Base-by-base conservation (phyloP, 495 filamentous ascomycete genomes). In the Podospora australis region DNA sequence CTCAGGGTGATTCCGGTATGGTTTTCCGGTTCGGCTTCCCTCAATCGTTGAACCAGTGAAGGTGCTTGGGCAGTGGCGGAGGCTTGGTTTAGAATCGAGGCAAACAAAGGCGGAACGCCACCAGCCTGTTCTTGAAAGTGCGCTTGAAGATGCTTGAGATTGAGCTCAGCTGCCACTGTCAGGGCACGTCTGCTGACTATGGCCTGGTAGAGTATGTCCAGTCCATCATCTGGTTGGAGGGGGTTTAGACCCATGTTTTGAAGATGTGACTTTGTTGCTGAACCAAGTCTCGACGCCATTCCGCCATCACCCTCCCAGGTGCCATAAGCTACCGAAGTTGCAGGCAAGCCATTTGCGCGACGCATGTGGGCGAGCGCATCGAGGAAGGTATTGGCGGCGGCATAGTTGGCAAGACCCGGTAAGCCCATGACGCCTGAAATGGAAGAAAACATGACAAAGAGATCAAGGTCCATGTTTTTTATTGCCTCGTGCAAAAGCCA, bases 381-480 rank as follows among this genome's bases (percentile, higher is more conserved):
- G 1, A 79, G 63, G 54, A 75, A 82, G 13, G 74, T 70, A 53
- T 80, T 82, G 19, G 72, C 77, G 3, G 77, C 75, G 14, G 75
- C 69, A 53, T 83, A 83, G 4, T 74, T 73, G 16, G 74, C 68
- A 57, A 83, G 79, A 0, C 73, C 71, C 21, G 64, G 55, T 28
- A 63, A 73, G 4, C 81, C 81, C 21, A 80, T 53, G 5, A 75
- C 57, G 20, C 62, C 39, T 68, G 69, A 16, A 73, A 34, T 66
- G 11, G 50, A 53, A 7, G 50, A 48, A 13, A 80, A 61, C 35
- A 71, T 65, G 38, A 81, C 55, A 54, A 84, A 82, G 63, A 83
- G 82, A 49, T 82, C 80, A 0, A 82, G 62, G 6, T 55, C 54
- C 26, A 48, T 25, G 28, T 43, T 21, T 5, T 14, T 23, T 1